phyloP scores from a whole-genome alignment of 164 flowering plant species.

The Taxillus chinensis region DNA sequence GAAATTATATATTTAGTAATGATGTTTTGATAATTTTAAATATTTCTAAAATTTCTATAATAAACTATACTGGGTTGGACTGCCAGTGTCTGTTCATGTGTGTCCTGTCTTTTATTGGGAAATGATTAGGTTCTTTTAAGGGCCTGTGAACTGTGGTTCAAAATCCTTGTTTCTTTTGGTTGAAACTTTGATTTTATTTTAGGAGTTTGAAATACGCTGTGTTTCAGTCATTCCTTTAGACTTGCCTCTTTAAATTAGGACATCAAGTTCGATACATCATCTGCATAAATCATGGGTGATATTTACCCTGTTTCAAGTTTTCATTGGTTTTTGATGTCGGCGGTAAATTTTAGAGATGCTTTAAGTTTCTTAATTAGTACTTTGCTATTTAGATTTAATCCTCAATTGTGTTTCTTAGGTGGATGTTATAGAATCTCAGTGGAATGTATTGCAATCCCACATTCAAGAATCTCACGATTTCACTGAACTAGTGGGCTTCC shows the following conservation, averaged over 20 bases:
- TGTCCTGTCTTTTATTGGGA: background rate
- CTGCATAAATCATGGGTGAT: too few species aligned
- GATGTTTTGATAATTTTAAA: too few species aligned
- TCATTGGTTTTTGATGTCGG: background rate
- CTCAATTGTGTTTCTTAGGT: conserved; percentile 38
- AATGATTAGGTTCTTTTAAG: background rate
- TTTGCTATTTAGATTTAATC: conserved; percentile 4
- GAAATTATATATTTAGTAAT: too few species aligned
- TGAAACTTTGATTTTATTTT: background rate
- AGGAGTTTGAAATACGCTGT: too few species aligned
- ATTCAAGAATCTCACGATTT: conserved; percentile 90
- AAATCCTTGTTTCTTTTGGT: background rate
- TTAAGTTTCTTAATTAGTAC: background rate
- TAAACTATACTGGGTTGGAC: too few species aligned
- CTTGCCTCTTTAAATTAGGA: too few species aligned
- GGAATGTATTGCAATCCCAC: conserved; percentile 81
- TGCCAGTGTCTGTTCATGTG: too few species aligned
- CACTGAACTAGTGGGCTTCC: conserved; percentile 86
- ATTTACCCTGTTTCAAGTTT: too few species aligned
- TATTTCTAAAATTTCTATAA: too few species aligned
- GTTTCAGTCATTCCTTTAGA: too few species aligned
- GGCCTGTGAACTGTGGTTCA: background rate
- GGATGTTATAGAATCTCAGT: conserved; percentile 97
- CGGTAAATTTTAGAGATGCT: too few species aligned
- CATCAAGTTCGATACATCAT: too few species aligned